Percentiles rank a stretch among this genome's conserved stretches.
phyloP scores from a whole-genome alignment of 2,329 filamentous ascomycete species.

The Madurella mycetomatis region DNA sequence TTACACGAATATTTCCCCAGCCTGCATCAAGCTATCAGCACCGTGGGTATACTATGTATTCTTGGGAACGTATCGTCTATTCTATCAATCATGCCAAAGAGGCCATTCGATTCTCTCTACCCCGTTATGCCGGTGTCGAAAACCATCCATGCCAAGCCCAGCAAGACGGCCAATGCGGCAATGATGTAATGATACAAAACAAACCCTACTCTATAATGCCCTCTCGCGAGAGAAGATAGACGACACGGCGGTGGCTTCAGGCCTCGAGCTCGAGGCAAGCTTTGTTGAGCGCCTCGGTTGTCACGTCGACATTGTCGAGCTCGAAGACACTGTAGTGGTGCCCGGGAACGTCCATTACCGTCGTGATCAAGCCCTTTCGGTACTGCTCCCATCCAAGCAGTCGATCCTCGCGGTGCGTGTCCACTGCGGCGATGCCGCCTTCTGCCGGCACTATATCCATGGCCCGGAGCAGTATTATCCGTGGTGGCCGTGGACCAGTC shows the following conservation, averaged over 20 bases:
- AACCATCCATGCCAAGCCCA: too few species aligned
- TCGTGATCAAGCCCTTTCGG: constrained; percentile 39
- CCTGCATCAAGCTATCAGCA: too few species aligned
- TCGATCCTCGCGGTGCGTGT: constrained; percentile 39
- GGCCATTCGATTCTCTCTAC: too few species aligned
- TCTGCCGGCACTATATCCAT: constrained; percentile 36
- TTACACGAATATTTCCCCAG: too few species aligned
- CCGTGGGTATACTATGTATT: too few species aligned
- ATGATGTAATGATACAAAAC: too few species aligned
- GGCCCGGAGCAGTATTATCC: constrained; percentile 44
- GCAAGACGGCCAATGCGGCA: too few species aligned
- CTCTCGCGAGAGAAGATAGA: too few species aligned
- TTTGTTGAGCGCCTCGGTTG: constrained; percentile 26
- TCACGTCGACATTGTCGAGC: constrained; percentile 25
- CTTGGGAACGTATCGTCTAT: too few species aligned
- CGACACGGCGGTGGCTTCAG: neutral
- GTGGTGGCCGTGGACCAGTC: constrained; percentile 30
- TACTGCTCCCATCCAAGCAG: constrained; percentile 49
- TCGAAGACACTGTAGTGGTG: constrained; percentile 49
- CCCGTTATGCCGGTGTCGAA: too few species aligned
- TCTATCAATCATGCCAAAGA: too few species aligned
- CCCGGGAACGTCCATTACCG: constrained; percentile 46
- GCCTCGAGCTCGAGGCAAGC: constrained; percentile 27
- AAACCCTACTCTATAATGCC: too few species aligned
- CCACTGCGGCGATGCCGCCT: constrained; percentile 34